These are phyloP conservation scores for Sugiyamaella lignohabitans DNA, from an alignment of 805 yeast species.

Conservation along the genomic window DNA sequence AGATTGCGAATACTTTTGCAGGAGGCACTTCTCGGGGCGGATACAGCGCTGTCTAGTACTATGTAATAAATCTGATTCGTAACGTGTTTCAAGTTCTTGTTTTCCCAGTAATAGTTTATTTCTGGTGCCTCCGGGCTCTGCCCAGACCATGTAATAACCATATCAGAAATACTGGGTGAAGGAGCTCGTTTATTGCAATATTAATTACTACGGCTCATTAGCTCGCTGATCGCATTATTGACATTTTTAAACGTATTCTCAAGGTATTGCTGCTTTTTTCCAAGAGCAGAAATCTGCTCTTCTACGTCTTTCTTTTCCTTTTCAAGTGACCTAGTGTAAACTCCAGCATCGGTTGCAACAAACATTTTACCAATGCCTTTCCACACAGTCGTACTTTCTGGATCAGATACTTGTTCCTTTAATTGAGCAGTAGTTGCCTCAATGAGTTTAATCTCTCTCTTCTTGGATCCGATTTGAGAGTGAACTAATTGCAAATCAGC, in stretches of 20 bases:
- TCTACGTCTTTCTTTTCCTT: conserved; percentile 47
- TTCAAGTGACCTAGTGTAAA: conserved; percentile 44
- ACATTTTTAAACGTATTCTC: conserved; percentile 75
- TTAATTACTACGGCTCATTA: conserved; percentile 19
- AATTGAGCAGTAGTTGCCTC: conserved; percentile 54
- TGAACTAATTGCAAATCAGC: conserved; percentile 53
- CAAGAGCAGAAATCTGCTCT: conserved; percentile 55
- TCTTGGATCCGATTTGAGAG: conserved; percentile 44
- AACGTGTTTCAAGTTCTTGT: background rate
- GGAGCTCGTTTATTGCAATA: background rate
- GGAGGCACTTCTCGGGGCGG: conserved; percentile 66
- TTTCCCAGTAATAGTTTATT: too few relatives aligned
- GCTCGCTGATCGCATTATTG: conserved; percentile 51
- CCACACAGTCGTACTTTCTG: conserved; percentile 56
- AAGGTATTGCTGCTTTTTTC: conserved; percentile 64
- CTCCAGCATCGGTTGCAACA: conserved; percentile 35
- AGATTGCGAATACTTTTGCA: conserved; percentile 63
- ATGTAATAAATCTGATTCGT: too few relatives aligned
- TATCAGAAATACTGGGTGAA: too few relatives aligned
- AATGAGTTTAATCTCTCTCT: conserved; percentile 47
- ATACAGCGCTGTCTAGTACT: conserved; percentile 73
- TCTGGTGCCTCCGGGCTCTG: background rate
- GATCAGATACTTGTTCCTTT: conserved; percentile 33
- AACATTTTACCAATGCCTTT: conserved; percentile 75
- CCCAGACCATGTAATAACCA: too few relatives aligned